Conservation (phyloP, 2,329 filamentous ascomycete genomes). For the Ophiostoma australiae region DNA sequence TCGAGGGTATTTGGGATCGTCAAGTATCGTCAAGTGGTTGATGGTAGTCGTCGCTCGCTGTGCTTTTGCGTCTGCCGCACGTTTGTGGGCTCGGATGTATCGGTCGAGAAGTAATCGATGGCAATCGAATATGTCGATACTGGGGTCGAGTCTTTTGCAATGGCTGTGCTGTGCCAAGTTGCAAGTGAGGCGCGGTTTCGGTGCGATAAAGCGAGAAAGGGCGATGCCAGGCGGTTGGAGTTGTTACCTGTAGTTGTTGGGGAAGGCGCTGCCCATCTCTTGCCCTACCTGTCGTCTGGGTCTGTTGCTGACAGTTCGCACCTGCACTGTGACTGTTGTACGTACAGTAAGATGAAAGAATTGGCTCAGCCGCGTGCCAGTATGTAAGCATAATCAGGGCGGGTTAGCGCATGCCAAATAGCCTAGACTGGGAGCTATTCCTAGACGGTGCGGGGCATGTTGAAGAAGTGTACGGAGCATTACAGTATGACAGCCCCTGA, state of each 20-base stretch:
- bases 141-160: not conserved
- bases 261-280: not conserved
- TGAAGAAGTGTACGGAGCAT: not conserved
- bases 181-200: not conserved
- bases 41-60: not conserved
- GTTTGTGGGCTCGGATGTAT: not conserved
- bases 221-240: not conserved
- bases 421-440: slow-evolving; percentile 9
- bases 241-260: slow-evolving; percentile 8
- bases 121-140: not conserved
- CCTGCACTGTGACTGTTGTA: no score
- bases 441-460: slow-evolving; percentile 7
- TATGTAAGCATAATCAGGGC: slow-evolving; percentile 10
- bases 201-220: not conserved
- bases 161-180: not conserved
- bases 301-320: no score
- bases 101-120: not conserved
- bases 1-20: not conserved
- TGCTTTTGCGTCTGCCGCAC: not conserved
- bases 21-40: not conserved
- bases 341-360: not conserved
- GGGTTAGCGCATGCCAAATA: slow-evolving; percentile 10
- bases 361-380: slow-evolving; percentile 10
- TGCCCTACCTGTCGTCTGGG: not conserved
- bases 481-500: slow-evolving; percentile 4